Evolutionary conservation across 2,329 filamentous ascomycete species (phyloP), one percentile per base, ranked within the genome.

Genomic region (Coniochaeta pulveracea): DNA sequence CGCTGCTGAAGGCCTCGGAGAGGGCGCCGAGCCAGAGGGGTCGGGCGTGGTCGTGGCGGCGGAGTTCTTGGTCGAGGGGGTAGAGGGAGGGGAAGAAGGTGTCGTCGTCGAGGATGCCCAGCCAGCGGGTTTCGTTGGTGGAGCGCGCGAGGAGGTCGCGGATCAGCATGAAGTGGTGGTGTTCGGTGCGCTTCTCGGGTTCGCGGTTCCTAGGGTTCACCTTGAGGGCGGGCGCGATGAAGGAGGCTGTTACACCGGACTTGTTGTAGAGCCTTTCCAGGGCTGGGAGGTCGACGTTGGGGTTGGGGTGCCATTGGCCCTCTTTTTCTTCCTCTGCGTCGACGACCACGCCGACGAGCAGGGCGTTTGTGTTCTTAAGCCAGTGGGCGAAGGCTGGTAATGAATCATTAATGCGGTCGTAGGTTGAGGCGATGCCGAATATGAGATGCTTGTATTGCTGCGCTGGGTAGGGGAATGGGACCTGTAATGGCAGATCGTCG

Each of bases 11-110:
- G 43, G 70, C 69, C 46, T 78, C 73, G 2, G 72, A 72, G 5
- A 77, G 49, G 3, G 64, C 65, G 3, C 74, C 73, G 9, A 76
- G 55, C 48, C 76, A 78, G 22, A 57, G 47, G 3, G 66, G 58
- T 14, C 57, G 46, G 2, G 56, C 60, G 43, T 67, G 57, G 44
- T 77, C 63, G 40, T 69, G 60, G 23, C 52, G 47, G 21, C 44
- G 45, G 3, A 77, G 58, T 5, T 62, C 56, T n/a, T 61, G 48
- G 15, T 63, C 55, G 11, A 78, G 54, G 1, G 58, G 57, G 33
- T 63, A 49, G 27, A 77, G 60, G 2, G 66, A 70, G 2, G 67
- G 63, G 48, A 76, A 76, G 49, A 78, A 77, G 2, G 73, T 78
- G 43, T 78, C 73, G 44, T 78, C 73, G 45, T 78, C 72, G 23